Conservation (phyloP, 2,329 filamentous ascomycete species). For the Chrysoporthe puriensis region DNA sequence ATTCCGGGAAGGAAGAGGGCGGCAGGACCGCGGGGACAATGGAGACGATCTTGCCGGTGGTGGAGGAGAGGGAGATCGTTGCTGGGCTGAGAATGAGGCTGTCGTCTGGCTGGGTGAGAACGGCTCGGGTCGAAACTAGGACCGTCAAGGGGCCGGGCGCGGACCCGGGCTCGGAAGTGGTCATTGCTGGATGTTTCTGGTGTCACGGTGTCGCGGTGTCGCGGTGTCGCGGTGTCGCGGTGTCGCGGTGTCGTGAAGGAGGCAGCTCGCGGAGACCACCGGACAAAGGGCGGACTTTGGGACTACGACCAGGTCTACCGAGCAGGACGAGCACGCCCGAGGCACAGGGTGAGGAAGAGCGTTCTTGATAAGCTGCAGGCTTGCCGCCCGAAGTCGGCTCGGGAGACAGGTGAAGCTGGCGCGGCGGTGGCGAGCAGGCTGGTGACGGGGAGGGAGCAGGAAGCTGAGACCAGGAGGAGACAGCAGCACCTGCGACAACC, state of each 20-base stretch:
- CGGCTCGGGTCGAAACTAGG: slow-evolving; percentile 80
- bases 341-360: neutral
- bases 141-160: slow-evolving; percentile 61
- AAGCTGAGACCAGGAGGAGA: neutral
- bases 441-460: neutral
- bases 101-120: slow-evolving; percentile 72
- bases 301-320: neutral
- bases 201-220: slow-evolving; percentile 10
- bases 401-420: neutral
- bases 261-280: neutral
- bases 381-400: neutral
- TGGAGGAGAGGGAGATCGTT: slow-evolving; percentile 77
- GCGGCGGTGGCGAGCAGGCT: neutral
- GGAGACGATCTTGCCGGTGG: slow-evolving; percentile 82
- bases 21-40: slow-evolving; percentile 78
- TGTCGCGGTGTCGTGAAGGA: neutral
- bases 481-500: neutral
- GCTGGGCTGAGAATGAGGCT: slow-evolving; percentile 72
- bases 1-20: slow-evolving; percentile 70
- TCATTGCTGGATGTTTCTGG: slow-evolving; percentile 38
- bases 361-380: neutral
- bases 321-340: neutral
- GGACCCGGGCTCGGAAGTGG: slow-evolving; percentile 34
- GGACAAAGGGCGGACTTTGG: neutral
- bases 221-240: neutral